A percentile compares a stretch with the other conserved stretches of the same genome.
phyloP scores from a whole-genome alignment of 2,329 filamentous ascomycete genomes.

The Phialemoniopsis sp. region DNA sequence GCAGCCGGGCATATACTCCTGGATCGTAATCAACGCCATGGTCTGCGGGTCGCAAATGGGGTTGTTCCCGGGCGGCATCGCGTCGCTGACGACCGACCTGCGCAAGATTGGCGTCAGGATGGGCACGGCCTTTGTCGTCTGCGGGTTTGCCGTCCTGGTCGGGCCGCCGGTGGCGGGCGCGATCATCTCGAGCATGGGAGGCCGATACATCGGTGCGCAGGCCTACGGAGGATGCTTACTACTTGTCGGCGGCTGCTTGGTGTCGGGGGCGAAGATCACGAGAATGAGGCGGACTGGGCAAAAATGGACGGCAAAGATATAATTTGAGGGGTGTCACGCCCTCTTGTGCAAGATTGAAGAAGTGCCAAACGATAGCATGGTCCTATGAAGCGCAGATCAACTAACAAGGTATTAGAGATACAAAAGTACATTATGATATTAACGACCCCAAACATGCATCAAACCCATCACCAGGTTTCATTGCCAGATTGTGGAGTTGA shows the following conservation, averaged over 20 bases:
- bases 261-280: slow-evolving; percentile 7
- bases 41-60: slow-evolving; percentile 43
- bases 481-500: no score
- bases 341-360: no score
- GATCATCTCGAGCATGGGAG: slow-evolving; percentile 37
- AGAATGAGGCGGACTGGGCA: slow-evolving; percentile 4
- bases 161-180: slow-evolving; percentile 52
- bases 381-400: no score
- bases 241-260: slow-evolving; percentile 16
- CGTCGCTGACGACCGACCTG: slow-evolving; percentile 45
- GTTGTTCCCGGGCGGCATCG: slow-evolving; percentile 46
- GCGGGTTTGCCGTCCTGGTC: slow-evolving; percentile 47
- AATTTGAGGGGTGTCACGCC: no score
- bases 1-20: slow-evolving; percentile 39
- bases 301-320: slow-evolving; percentile 7
- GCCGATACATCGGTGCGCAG: slow-evolving; percentile 45
- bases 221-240: slow-evolving; percentile 42
- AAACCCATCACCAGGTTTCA: no score
- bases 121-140: slow-evolving; percentile 45
- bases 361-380: no score
- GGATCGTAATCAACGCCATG: slow-evolving; percentile 47
- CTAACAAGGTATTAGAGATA: no score
- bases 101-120: slow-evolving; percentile 51
- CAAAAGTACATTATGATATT: no score
- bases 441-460: no score